A percentile compares a stretch with the other conserved stretches of the same genome.
Conservation (phyloP, 2,329 filamentous ascomycete species). For the Colletotrichum destructivum region DNA sequence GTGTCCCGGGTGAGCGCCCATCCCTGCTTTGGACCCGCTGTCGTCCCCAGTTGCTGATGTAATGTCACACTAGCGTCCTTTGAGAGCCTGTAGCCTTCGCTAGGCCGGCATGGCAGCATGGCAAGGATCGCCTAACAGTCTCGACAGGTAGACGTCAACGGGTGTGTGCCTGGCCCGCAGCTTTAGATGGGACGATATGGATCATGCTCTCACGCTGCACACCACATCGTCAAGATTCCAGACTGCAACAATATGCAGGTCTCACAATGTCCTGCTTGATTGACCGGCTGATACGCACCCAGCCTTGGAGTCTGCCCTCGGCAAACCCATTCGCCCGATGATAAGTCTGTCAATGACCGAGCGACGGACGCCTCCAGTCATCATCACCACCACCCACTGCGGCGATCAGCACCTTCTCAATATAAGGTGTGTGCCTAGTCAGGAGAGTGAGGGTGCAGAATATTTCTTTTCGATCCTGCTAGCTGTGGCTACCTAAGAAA, state of each 20-base stretch:
- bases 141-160: slow-evolving; percentile 29
- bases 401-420: background rate
- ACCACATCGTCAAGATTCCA: slow-evolving; percentile 28
- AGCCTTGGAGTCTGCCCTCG: slow-evolving; percentile 8
- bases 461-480: background rate
- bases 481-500: slow-evolving; percentile 6
- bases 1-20: slow-evolving; percentile 35
- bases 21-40: slow-evolving; percentile 20
- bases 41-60: slow-evolving; percentile 34
- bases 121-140: slow-evolving; percentile 26
- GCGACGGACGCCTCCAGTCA: background rate
- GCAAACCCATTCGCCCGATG: slow-evolving; percentile 22
- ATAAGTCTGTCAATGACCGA: slow-evolving; percentile 6
- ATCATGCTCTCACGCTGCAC: slow-evolving; percentile 36
- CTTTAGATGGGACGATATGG: slow-evolving; percentile 33
- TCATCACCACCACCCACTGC: slow-evolving; percentile 6
- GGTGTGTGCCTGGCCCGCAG: slow-evolving; percentile 36
- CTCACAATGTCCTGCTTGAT: slow-evolving; percentile 34
- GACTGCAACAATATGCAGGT: slow-evolving; percentile 36
- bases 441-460: background rate
- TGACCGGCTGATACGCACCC: slow-evolving; percentile 30
- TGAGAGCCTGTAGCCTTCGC: slow-evolving; percentile 23
- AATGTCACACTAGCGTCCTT: slow-evolving; percentile 35
- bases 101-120: slow-evolving; percentile 4
- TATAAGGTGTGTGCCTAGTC: background rate